Conservation (phyloP, 1,139 yeast species). For the Candida neerlandica region DNA sequence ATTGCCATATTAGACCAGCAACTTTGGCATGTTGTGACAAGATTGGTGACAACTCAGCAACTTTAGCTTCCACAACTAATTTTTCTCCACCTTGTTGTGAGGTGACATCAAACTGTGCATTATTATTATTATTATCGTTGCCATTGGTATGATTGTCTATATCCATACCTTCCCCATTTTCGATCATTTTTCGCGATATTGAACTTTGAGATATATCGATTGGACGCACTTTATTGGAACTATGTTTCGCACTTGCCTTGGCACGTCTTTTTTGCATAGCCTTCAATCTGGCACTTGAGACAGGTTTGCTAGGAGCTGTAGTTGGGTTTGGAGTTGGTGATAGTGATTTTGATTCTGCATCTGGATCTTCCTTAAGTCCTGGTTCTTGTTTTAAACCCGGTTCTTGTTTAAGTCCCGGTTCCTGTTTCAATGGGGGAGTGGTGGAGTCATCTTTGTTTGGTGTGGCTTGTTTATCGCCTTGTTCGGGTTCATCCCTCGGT, state of each 20-base stretch:
- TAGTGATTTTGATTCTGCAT: constrained; percentile 12
- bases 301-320: constrained; percentile 25
- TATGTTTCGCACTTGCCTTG: constrained; percentile 72
- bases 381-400: constrained; percentile 10
- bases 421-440: constrained; percentile 10
- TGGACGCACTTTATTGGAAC: constrained; percentile 51
- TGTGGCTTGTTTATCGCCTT: constrained; percentile 11
- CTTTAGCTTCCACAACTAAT: constrained; percentile 79
- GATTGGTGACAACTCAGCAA: constrained; percentile 68
- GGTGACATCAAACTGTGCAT: constrained; percentile 58
- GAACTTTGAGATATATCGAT: constrained; percentile 82
- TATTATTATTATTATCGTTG: constrained; percentile 1
- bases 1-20: constrained; percentile 87
- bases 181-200: constrained; percentile 61
- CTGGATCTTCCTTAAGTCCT: constrained; percentile 15
- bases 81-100: constrained; percentile 81
- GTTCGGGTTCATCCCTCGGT: constrained; percentile 13
- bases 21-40: constrained; percentile 76
- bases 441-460: constrained; percentile 3
- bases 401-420: neutral
- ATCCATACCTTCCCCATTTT: constrained; percentile 23
- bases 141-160: constrained; percentile 17
- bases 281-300: constrained; percentile 76
- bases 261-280: constrained; percentile 95
- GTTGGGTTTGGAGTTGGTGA: constrained; percentile 16